A percentile compares a stretch with the other conserved stretches of the same genome.
Conservation (phyloP, 169 alveolate genomes). For the Plasmodium vivax region DNA sequence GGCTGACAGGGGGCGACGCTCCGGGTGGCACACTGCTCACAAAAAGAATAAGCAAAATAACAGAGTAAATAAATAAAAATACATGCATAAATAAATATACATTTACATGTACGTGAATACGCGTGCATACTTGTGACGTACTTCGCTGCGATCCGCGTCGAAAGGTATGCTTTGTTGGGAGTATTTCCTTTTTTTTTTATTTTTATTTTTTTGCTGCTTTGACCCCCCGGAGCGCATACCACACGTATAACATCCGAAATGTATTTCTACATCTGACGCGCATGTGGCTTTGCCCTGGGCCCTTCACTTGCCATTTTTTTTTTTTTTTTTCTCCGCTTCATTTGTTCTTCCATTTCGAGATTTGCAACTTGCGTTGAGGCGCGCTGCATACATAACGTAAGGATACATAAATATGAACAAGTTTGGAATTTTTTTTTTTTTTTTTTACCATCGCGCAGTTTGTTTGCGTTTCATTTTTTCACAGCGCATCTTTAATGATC, state of each 20-base stretch:
- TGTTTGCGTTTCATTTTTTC: not conserved
- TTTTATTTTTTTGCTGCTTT: not conserved
- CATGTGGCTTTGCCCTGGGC: not conserved
- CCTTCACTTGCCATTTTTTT: not conserved
- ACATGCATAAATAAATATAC: constrained; percentile 8
- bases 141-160: not conserved
- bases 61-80: not conserved
- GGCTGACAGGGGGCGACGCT: not conserved
- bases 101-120: not conserved
- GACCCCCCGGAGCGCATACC: not conserved
- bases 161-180: not conserved
- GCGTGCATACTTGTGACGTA: not conserved
- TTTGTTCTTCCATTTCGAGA: not conserved
- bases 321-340: not conserved
- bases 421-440: not conserved
- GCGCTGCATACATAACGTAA: not conserved
- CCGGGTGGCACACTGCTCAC: not conserved
- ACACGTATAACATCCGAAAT: not conserved
- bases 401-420: not conserved
- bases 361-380: not conserved
- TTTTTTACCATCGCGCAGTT: not conserved
- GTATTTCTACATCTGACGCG: not conserved
- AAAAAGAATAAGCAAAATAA: not conserved
- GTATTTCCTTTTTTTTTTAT: not conserved
- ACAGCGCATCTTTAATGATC: not conserved